Conservation (phyloP, 176 grass and related monocot genomes). For the Eremochloa ophiuroides region DNA sequence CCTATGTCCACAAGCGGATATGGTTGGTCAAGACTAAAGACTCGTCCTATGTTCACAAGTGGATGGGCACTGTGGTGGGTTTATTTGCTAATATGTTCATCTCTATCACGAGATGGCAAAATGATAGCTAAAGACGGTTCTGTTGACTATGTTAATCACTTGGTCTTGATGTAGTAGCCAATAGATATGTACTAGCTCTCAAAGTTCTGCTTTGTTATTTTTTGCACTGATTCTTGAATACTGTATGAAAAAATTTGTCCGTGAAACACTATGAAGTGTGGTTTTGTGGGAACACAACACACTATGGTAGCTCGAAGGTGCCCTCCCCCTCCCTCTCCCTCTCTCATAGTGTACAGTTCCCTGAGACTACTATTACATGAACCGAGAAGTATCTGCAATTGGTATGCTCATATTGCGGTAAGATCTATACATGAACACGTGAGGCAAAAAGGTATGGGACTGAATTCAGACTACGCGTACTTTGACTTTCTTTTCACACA, state of each 20-base stretch:
- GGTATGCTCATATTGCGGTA: neutral
- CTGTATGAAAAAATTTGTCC: neutral
- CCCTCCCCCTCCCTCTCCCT: no score
- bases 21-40: slow-evolving; percentile 7
- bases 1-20: neutral
- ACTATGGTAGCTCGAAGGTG: no score
- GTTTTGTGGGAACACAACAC: no score
- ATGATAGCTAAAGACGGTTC: neutral
- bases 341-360: neutral
- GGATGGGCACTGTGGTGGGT: neutral
- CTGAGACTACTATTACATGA: neutral
- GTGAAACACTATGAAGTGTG: no score
- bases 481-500: neutral
- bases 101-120: neutral
- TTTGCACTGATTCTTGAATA: neutral
- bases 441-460: neutral
- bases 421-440: neutral
- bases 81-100: neutral
- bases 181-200: neutral
- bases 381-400: neutral
- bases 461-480: neutral
- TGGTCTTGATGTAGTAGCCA: neutral
- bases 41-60: neutral
- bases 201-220: neutral
- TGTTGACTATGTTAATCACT: neutral